A percentile compares a stretch with the other conserved stretches of the same genome.
phyloP scores from a whole-genome alignment of 805 yeast species.

The Schwanniomyces sp. region DNA sequence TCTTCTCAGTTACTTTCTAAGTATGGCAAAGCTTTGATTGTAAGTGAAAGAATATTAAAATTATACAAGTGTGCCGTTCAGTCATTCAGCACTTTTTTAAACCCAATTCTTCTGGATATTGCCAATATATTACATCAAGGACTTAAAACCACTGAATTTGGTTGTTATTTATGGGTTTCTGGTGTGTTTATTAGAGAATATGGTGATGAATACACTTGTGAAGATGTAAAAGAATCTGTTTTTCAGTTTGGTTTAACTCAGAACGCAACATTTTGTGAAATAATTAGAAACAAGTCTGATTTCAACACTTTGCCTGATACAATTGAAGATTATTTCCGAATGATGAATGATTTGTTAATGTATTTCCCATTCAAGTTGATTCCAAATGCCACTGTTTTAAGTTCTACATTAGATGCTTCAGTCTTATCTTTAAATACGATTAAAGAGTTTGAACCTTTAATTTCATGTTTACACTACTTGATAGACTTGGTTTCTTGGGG shows the following conservation, averaged over 20 bases:
- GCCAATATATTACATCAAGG: constrained; percentile 70
- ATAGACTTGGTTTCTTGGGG: constrained; percentile 89
- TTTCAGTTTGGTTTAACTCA: constrained; percentile 77
- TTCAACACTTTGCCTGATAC: constrained; percentile 58
- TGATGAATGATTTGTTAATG: constrained; percentile 76
- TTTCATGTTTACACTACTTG: constrained; percentile 69
- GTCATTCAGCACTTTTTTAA: constrained; percentile 55
- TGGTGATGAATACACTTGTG: constrained; percentile 53
- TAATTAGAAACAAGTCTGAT: constrained; percentile 17
- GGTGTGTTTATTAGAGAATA: constrained; percentile 78
- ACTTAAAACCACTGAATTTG: constrained; percentile 65
- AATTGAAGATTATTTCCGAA: constrained; percentile 82
- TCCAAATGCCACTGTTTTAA: constrained; percentile 43
- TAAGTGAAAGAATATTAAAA: constrained; percentile 75
- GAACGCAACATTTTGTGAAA: constrained; percentile 52
- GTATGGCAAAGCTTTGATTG: constrained; percentile 58
- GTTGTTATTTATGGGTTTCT: constrained; percentile 88
- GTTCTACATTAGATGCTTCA: constrained; percentile 58
- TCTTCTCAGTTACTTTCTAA: constrained; percentile 47
- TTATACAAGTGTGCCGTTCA: constrained; percentile 65
- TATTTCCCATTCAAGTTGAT: constrained; percentile 62
- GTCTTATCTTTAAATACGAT: constrained; percentile 49
- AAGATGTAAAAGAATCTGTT: constrained; percentile 54
- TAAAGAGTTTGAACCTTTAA: constrained; percentile 70
- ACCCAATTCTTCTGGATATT: constrained; percentile 60